phyloP scores from a whole-genome alignment of 2,329 filamentous ascomycete genomes.

The Claviceps sp. region DNA sequence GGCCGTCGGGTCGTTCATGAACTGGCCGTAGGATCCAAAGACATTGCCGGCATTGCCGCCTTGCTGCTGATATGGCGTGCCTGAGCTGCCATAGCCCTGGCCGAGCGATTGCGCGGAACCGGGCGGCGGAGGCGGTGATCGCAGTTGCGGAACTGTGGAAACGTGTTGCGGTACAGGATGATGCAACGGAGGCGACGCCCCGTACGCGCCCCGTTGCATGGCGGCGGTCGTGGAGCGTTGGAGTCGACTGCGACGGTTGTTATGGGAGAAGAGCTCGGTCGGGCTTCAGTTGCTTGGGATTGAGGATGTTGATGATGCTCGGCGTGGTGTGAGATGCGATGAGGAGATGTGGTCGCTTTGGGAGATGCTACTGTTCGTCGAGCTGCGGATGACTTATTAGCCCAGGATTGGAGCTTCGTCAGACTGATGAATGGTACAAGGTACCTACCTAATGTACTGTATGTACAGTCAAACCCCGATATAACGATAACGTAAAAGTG shows the following conservation, averaged over 20 bases:
- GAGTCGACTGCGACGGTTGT: not conserved
- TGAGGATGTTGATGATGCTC: not conserved
- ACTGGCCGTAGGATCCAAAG: slow-evolving; percentile 69
- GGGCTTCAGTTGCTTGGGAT: not conserved
- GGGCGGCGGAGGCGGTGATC: slow-evolving; percentile 77
- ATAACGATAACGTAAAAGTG: too few species aligned
- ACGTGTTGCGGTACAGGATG: slow-evolving; percentile 97
- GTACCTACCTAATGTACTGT: too few species aligned
- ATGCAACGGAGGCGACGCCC: slow-evolving; percentile 84
- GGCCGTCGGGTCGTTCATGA: slow-evolving; percentile 90
- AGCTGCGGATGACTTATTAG: too few species aligned
- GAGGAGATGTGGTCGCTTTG: slow-evolving; percentile 24
- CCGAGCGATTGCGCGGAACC: slow-evolving; percentile 54
- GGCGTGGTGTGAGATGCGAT: slow-evolving; percentile 11
- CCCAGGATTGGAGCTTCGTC: too few species aligned
- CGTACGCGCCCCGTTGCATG: slow-evolving; percentile 82
- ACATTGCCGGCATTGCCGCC: slow-evolving; percentile 37
- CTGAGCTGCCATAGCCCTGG: slow-evolving; percentile 39
- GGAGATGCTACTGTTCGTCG: slow-evolving; percentile 3
- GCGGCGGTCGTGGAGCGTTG: slow-evolving; percentile 5
- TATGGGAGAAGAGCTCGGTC: not conserved
- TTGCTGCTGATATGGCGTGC: slow-evolving; percentile 62
- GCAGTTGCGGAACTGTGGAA: slow-evolving; percentile 90
- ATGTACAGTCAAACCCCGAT: too few species aligned
- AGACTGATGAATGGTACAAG: too few species aligned